Base-by-base conservation (phyloP, 345 rosid genomes). In the Arabidopsis suecica region DNA sequence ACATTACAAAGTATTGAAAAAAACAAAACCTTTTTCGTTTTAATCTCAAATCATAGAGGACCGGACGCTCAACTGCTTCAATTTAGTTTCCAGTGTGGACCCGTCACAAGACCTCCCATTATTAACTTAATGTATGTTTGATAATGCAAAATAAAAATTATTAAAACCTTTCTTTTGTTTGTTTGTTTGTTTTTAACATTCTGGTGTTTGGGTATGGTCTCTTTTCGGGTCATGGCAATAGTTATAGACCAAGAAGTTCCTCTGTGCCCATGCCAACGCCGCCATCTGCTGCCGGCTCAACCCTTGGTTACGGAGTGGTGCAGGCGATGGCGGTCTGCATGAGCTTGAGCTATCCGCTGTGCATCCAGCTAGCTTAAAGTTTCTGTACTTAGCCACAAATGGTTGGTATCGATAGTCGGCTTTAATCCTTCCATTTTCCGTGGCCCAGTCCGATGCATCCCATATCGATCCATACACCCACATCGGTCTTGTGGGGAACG, bases 391-490 rank as follows among this genome's bases (percentile, higher is more conserved):
- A 55, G 90, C 94, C 16, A 91, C 68, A 62, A 93, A 93, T 42
- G 97, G 98, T 81, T 89, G 94, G 86, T 87, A 88, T 11, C 25
- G 68, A 48, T 93, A 93, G 50, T 91, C 88, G 0, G 88, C 97
- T 76, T 84, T 88, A 84, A 91, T 88, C 50, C 72, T 91, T 32
- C 98, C 98, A 13, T 87, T 74, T 72, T 93, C 98, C 0, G 98
- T 93, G 74, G 98, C 98, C 98, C 97, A 93, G 2, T 92, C 81
- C 0, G 98, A 93, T 28, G 96, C 98, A 69, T 93, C 98, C 98
- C 98, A 91, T 59, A 91, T 78, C 16, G 98, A 91, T 3, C 98
- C 98, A 32, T 89, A 89, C 3, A 85, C 78, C 84, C 85, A 89
- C 97, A 93, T 82, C 14, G 97, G 97, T 60, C 98, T 82, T 9